Base-by-base conservation (phyloP, 2,329 filamentous ascomycete genomes). In the Ophiostoma himal-ulmi region DNA sequence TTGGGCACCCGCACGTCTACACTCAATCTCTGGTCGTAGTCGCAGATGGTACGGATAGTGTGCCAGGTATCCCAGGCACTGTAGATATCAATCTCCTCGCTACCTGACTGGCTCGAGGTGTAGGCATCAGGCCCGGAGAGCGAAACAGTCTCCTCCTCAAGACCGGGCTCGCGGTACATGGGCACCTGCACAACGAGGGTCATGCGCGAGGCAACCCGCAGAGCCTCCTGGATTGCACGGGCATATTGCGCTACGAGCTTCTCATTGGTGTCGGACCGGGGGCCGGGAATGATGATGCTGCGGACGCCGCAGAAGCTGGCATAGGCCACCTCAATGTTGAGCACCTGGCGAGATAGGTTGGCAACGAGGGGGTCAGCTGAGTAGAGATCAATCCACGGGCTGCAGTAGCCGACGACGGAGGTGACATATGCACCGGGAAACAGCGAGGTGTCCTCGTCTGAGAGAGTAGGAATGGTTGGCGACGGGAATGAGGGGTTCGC, bases 1-100 rank as follows among this genome's bases (percentile, higher is more conserved):
- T 81, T 82, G 14, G 88, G 88, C 17, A 91, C 79, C 74, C 83
- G 82, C 41, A 91, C 77, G 2, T 84, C 86, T 79, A 97, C 88
- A 76, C 88, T 90, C 52, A 99, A 84, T 78, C 93, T 88, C 70
- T 85, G 81, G 79, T 90, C 90, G 80, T 99, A 98, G 81, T 89
- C 91, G 85, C 93, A 97, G 71, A 93, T 83, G 69, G 89, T 90
- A 69, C 95, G 87, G 76, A 99, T 91, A 30, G 90, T 84, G 78
- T 99, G 90, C 95, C 95, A 99, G 1, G 91, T 90, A 79, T 98
- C 94, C 96, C 96, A 99, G 2, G 89, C 85, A 69, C 89, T 89
- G 79, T 92, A 95, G 0, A 91, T 79, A 76, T 94, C 90, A 72
- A 89, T 81, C 30, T 88, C 84, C 41, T 82, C 81, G 7, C 76